Evolutionary conservation across 495 filamentous ascomycete species (phyloP), one percentile per base, ranked within the genome.

Genomic region (Cercophora newfieldiana): DNA sequence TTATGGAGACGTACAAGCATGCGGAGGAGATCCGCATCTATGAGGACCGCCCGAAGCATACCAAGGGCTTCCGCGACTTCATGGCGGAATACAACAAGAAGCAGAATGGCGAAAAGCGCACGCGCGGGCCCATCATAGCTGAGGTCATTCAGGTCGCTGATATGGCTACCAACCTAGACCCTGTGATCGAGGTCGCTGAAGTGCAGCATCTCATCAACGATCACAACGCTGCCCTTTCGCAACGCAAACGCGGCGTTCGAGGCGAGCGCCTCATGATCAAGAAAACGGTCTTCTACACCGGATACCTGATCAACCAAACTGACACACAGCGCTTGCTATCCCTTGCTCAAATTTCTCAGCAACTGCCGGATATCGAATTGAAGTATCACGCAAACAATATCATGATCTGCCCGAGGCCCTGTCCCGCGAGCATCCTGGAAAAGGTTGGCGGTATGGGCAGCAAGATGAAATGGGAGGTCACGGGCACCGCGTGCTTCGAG

Each of bases 71-170:
- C 77, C 90, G 91, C 51, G 86, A 92, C 5, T 97, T 90, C 71
- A 87, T 97, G 62, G 81, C 82, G 59, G 79, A 83, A 7, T 87
- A 93, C 78, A 97, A 96, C 79, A 81, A 78, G 37, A 74, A 74
- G 25, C 79, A 78, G 28, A 78, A 78, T 12, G 68, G 72, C 31
- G 70, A 65, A 22, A 59, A 78, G 47, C 71, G 71, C 3, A 74
- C 77, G 2, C 84, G 90, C 37, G 84, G 81, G 21, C 86, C 90
- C 3, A 86, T 97, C 61, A 81, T 69, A 29, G 84, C 89, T 37
- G 93, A 97, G 75, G 93, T 98, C 25, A 85, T 97, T 50, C 92
- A 92, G 74, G 95, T 99, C 24, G 82, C 88, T 1, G 95, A 97
- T 73, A 82, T 85, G 63, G 83, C 84, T 49, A 89, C 83, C 24